Evolutionary conservation across 2,329 filamentous ascomycete genomes (phyloP), one percentile per base, ranked within the genome.

Genomic region (Diplodia scrobiculata): DNA sequence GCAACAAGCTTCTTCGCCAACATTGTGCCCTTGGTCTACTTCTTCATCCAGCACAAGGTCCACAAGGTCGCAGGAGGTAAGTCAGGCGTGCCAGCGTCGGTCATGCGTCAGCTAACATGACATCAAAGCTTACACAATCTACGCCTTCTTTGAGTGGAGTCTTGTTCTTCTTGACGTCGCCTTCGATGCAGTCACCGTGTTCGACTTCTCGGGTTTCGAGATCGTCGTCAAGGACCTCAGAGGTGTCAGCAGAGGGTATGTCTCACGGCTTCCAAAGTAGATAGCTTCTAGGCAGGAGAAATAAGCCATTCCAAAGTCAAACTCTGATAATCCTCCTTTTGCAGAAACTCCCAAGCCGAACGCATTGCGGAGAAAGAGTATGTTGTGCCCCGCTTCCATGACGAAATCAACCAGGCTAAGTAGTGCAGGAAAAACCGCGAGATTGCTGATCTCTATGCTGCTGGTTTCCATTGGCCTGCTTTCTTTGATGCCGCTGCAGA

Each of bases 1-100:
- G 92, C 91, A 3, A 83, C 86, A 36, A 84, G 88, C 48, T 99
- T 99, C 81, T 99, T 98, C 74, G 91, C 89, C 63, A 96, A 92
- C 4, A 84, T 99, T 34, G 84, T 97, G 55, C 93, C 93, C 34
- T 82, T 99, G 76, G 85, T 98, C 21, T 98, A 97, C 82, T 99
- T 92, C 77, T 99, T 97, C 77, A 96, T 99, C 70, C 95, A 97
- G 78, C 95, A 99, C 83, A 99, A 99, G 79, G 91, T 99, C 63
- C 92, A 99, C 77, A 91, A 89, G 67, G 87, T 98, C 68, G 84
- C 95, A 67, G 95, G 95, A 84, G 95, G 94, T 98, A 83, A 78
- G 88, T 72, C 58, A 95, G 93, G 94, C 97, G 82, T 78, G 88
- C 72, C 25, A 59, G 25, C 52, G 14, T 17, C 34, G 25, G 38